Evolutionary conservation across 495 filamentous ascomycete genomes (phyloP), one percentile per base, ranked within the genome.

Genomic region (Neurospora cerealis): DNA sequence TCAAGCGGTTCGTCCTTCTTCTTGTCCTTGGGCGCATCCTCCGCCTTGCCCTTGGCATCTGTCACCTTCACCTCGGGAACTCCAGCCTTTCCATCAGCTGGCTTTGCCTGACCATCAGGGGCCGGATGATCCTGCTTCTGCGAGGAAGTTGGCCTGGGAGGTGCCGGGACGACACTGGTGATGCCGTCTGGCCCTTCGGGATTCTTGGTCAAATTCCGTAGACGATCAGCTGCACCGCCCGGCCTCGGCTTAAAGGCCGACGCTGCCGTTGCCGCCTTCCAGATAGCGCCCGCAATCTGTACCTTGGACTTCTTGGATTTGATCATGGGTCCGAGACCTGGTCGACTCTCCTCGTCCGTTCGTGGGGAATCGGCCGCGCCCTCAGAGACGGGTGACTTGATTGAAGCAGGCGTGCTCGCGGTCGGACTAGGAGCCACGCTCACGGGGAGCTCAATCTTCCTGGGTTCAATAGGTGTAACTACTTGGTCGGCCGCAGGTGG

Each of bases 311-410:
- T 91, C 74, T 90, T 86, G 3, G 80, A 73, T 81, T 95, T 96
- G 72, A 97, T 90, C 94, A 97, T 97, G 44, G 94, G 93, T 0
- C 93, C 93, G 28, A 97, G 88, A 2, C 94, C 94, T 38, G 94
- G 94, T 24, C 93, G 88, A 17, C 81, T 87, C 36, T 91, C 89
- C 40, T 87, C 84, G 2, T 79, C 77, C 5, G 81, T 79, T 46
- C 75, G 76, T 36, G 83, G 82, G 5, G 83, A 69, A 19, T 78
- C 78, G 41, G 76, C 36, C 11, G 79, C 62, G 11, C 78, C 73
- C 39, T 78, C 76, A 2, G 78, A 74, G 8, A 74, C 13, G 19
- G 78, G 60, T 10, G 79, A 73, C 21, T 74, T 73, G 38, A 78
- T 24, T 60, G 77, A 71, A 19, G 72, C 75, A 9, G 78, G 77